Evolutionary conservation across 148 eudicot genomes (phyloP).

Genomic region (Tetragonia tetragonoides): DNA sequence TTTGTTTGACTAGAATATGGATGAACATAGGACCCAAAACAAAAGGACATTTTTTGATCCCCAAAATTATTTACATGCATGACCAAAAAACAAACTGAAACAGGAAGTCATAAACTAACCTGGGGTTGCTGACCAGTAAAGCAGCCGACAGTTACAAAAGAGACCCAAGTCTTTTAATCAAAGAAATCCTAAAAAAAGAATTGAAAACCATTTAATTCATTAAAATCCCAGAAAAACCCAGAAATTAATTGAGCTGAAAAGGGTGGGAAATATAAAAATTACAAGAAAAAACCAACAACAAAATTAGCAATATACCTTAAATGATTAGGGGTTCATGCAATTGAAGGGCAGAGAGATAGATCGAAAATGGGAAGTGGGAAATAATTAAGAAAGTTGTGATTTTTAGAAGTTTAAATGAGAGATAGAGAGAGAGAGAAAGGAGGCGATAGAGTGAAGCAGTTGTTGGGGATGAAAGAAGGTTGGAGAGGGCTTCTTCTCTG

Average conservation of each 20-base stretch:
- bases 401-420: neutral
- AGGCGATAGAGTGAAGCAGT: neutral
- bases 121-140: neutral
- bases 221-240: no score
- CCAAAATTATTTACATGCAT: neutral
- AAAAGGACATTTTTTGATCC: neutral
- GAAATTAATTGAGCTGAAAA: no score
- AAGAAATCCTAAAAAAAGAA: no score
- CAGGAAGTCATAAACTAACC: neutral
- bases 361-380: neutral
- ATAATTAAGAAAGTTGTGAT: neutral
- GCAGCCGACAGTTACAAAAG: conserved; percentile 1
- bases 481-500: neutral
- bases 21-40: no score
- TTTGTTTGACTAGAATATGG: neutral
- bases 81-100: neutral
- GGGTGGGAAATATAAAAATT: neutral
- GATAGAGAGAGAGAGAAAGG: neutral
- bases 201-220: no score
- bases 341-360: neutral
- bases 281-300: neutral
- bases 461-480: neutral
- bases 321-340: neutral
- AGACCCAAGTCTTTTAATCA: neutral
- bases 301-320: neutral